Evolutionary conservation across 257 asterid species (phyloP), one percentile per base, ranked within the genome.

Genomic region (Solanum sejunctum): DNA sequence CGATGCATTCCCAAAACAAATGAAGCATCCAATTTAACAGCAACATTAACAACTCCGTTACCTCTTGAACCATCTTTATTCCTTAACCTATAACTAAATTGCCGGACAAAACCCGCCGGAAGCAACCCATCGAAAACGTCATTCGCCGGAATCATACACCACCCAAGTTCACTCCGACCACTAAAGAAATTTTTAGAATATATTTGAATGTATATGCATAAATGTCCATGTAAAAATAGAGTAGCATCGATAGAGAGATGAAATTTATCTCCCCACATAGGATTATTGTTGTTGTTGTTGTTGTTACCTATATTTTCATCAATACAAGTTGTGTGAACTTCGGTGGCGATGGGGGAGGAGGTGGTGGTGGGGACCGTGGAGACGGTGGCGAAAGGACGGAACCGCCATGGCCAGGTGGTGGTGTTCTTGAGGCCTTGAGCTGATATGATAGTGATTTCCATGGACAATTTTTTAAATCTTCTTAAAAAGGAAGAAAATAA

Each of bases 181-280:
- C 64, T 18, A 3, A 91, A 32, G 36, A 90, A 57, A 84, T 60
- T 72, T 36, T 88, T 91, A 52, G 91, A 88, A 84, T 86, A 88
- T 16, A 91, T 81, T 15, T 82, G 90, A 8, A 91, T 85, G 85
- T 88, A 87, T 82, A 91, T 78, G 16, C 91, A 67, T 6, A 87
- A 81, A 52, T 84, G 85, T 47, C 84, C 78, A 43, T 83, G 88
- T 83, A 75, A 49, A 84, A 91, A 84, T 51, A 88, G 86, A 43
- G 36, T 54, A 12, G 85, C 81, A 61, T 88, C 91, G 20, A 90
- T 83, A 20, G 73, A 36, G 6, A 91, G n/a, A 6, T 69, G 86
- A 64, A 88, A 91, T 81, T 85, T 91, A 16, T 88, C 89, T 11
- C 91, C 91, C 94, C 94, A 91, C 10, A 85, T 87, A 60, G 92